Base-by-base conservation (phyloP, 2,329 filamentous ascomycete species). In the Cordyceps javanica region DNA sequence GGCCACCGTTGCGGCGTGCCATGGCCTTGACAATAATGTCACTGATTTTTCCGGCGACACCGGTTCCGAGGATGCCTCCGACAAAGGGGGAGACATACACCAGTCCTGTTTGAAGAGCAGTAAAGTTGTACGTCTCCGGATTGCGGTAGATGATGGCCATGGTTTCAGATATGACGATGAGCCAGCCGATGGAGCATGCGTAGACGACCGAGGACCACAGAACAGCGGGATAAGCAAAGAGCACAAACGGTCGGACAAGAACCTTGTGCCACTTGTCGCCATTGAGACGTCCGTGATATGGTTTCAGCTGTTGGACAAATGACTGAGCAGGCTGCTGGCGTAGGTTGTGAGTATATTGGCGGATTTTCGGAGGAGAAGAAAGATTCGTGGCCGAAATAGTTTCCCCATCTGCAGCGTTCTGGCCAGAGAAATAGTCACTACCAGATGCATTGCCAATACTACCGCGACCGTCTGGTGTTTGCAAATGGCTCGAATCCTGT, bases 91-190 rank as follows among this genome's bases (percentile, higher is more conserved):
- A 92, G 46, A 97, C 79, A 70, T 97, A 97, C 1, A 97, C 82
- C 0, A 97, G 78, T 8, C 93, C 93, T 0, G 90, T 89, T 61
- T 90, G 87, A 0, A 97, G 75, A 0, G 90, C 81, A 25, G 81
- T 85, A 69, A 97, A 97, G 63, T 92, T 83, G 75, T 97, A 97
- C 0, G 78, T 79, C 0, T 81, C 75, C 0, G 77, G 75, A 56
- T 84, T 77, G 38, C 89, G 83, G 70, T 90, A 97, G 60, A 97
- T 88, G 59, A 88, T 79, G 0, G 90, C 82, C 3, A 97, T 85
- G 0, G 88, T 89, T 71, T 97, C 92, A 0, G 91, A 96, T 2
- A 97, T 82, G 44, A 97, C 91, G 63, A 97, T 97, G 28, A 97
- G 80, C 94, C 93, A 97, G 38, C 93, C 93, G 7, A 97, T 83